These are phyloP conservation scores for Castanospermum australe DNA, from an alignment of 306 rosid genomes.

Conservation along the genomic window DNA sequence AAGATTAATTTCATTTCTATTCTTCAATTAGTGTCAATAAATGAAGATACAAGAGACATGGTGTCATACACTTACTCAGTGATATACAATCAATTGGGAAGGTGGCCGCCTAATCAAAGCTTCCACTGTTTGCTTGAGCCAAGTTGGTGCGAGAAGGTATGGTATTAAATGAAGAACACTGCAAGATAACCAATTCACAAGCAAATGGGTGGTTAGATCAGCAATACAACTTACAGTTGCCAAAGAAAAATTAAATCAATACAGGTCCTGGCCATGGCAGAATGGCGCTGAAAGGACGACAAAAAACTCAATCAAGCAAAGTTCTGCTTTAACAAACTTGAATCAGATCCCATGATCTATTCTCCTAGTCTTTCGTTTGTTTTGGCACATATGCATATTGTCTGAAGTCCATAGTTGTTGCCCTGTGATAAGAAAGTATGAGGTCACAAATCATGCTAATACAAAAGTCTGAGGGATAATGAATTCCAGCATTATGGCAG, in stretches of 20 bases:
- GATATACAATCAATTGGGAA: constrained; percentile 4
- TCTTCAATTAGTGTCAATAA: constrained; percentile 25
- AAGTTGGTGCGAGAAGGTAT: constrained; percentile 18
- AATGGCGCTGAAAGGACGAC: constrained; percentile 25
- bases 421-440: constrained; percentile 33
- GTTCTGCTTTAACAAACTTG: constrained; percentile 19
- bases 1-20: constrained; percentile 11
- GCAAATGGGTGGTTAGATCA: constrained; percentile 8
- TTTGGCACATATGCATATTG: constrained; percentile 60
- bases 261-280: constrained; percentile 17
- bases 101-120: constrained; percentile 23
- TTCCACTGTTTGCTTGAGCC: constrained; percentile 21
- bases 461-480: constrained; percentile 23
- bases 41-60: constrained; percentile 17
- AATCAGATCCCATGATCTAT: constrained; percentile 32
- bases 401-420: constrained; percentile 47
- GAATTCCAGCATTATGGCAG: constrained; percentile 15
- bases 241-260: constrained; percentile 7
- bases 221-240: constrained; percentile 30
- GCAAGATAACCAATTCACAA: background rate
- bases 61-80: constrained; percentile 11
- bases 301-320: constrained; percentile 5
- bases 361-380: constrained; percentile 39
- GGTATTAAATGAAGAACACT: constrained; percentile 11
- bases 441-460: constrained; percentile 24